Evolutionary conservation across 352 stramenopile genomes (phyloP).

Genomic region (Achlya hypogyna): DNA sequence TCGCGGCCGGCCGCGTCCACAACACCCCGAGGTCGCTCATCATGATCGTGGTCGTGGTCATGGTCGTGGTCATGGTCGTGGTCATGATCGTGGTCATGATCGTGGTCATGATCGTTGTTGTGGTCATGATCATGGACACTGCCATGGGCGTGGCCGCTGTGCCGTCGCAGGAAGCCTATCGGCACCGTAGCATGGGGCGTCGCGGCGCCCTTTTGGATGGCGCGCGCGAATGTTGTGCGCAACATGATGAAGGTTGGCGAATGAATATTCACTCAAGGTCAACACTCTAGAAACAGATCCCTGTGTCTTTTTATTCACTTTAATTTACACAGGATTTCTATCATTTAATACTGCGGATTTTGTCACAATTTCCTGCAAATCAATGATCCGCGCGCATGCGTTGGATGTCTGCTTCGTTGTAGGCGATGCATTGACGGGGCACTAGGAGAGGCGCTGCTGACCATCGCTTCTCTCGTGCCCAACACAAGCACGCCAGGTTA

Average conservation of each 20-base stretch:
- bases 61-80: slow-evolving; percentile 5
- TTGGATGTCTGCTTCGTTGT: no score
- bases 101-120: slow-evolving; percentile 1
- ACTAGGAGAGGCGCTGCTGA: no score
- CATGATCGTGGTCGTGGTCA: slow-evolving; percentile 3
- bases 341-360: not conserved
- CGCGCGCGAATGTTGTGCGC: not conserved
- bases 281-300: not conserved
- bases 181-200: not conserved
- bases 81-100: slow-evolving; percentile 1
- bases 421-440: no score
- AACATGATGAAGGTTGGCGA: not conserved
- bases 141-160: not conserved
- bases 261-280: not conserved
- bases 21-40: not conserved
- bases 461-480: no score
- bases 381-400: no score
- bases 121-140: slow-evolving; percentile 5
- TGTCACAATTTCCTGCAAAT: no score
- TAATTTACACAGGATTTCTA: not conserved
- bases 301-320: not conserved
- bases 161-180: not conserved
- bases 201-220: not conserved
- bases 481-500: no score
- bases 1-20: not conserved